Evolutionary conservation across 495 filamentous ascomycete species (phyloP).

Genomic region (Tuber indicum): DNA sequence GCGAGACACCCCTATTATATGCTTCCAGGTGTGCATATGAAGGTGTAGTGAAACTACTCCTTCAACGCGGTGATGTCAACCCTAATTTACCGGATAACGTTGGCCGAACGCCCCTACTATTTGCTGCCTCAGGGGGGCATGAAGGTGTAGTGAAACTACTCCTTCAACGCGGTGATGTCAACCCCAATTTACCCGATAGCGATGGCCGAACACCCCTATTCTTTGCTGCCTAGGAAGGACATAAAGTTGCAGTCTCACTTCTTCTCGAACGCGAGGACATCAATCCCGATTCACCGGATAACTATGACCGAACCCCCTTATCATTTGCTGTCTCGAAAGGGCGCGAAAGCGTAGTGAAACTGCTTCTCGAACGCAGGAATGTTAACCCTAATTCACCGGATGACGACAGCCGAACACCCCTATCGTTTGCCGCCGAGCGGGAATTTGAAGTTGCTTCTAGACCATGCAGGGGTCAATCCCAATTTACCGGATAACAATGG

Average conservation of each 20-base stretch:
- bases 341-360: not conserved
- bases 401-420: too few species aligned
- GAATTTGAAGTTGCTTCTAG: not conserved
- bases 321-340: not conserved
- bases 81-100: not conserved
- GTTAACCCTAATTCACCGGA: too few species aligned
- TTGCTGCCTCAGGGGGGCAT: too few species aligned
- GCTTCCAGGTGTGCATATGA: not conserved
- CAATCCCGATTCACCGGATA: not conserved
- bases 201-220: not conserved
- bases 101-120: not conserved
- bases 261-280: not conserved
- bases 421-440: too few species aligned
- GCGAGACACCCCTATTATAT: too few species aligned
- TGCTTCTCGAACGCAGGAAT: too few species aligned
- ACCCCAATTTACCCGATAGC: not conserved
- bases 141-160: not conserved
- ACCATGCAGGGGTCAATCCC: not conserved
- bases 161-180: not conserved
- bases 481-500: not conserved
- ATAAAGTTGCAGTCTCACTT: not conserved
- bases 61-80: not conserved
- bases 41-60: not conserved
- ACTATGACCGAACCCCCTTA: not conserved
- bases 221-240: too few species aligned